Evolutionary conservation across 1,284 basidiomycete genomes (phyloP).

Genomic region (Clitocybe nebularis): DNA sequence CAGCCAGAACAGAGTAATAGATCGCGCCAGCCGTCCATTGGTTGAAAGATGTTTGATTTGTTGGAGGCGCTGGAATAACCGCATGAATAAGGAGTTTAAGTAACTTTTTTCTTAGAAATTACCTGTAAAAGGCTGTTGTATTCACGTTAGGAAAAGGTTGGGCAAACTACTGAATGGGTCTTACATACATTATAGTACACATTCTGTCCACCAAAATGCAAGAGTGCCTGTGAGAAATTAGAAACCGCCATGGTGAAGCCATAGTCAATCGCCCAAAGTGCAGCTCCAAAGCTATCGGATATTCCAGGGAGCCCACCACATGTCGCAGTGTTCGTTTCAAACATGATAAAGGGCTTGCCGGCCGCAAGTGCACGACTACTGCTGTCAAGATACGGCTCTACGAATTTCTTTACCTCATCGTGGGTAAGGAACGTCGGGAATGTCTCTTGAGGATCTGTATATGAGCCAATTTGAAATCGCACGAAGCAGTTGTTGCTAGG

Average conservation of each 20-base stretch:
- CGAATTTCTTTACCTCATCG: conserved; percentile 36
- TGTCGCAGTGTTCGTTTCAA: conserved; percentile 75
- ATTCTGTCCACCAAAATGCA: conserved; percentile 61
- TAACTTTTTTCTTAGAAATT: background rate
- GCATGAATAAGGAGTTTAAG: background rate
- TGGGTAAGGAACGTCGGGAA: conserved; percentile 59
- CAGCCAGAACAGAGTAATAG: conserved; percentile 47
- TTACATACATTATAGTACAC: conserved; percentile 58
- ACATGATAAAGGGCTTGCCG: conserved; percentile 59
- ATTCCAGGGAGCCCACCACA: conserved; percentile 78
- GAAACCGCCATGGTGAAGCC: conserved; percentile 52
- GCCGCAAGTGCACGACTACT: conserved; percentile 35
- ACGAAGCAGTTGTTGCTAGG: conserved; percentile 56
- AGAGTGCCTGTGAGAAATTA: conserved; percentile 52
- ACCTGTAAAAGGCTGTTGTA: conserved; percentile 46
- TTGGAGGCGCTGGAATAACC: conserved; percentile 42
- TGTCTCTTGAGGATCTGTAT: conserved; percentile 42
- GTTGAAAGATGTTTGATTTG: conserved; percentile 50
- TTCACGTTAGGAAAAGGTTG: background rate
- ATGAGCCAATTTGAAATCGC: conserved; percentile 32
- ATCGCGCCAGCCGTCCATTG: conserved; percentile 61
- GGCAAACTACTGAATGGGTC: conserved; percentile 1
- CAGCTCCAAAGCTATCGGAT: conserved; percentile 63
- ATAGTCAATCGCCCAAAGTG: conserved; percentile 67
- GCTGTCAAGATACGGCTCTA: conserved; percentile 44